Percentiles rank a stretch among this genome's conserved stretches.
phyloP scores from a whole-genome alignment of 768 basidiomycete genomes.

The Termitomyces sp. region DNA sequence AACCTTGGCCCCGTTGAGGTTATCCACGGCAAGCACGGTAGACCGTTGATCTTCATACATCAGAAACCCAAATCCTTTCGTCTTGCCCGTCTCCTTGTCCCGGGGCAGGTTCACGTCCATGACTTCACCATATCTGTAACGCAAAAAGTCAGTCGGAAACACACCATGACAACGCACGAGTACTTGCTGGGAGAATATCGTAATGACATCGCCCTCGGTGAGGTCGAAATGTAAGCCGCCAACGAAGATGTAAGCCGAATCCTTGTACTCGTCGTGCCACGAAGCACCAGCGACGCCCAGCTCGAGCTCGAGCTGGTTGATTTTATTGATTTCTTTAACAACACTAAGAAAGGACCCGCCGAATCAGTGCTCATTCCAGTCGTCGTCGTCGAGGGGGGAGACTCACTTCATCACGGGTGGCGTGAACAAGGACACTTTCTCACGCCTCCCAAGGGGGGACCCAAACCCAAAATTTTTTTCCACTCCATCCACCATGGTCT shows the following conservation, averaged over 20 bases:
- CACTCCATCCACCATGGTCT: slow-evolving; percentile 42
- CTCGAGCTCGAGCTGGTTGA: slow-evolving; percentile 87
- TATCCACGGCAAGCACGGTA: slow-evolving; percentile 94
- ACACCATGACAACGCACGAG: not conserved
- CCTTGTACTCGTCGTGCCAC: slow-evolving; percentile 98
- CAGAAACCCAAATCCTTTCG: slow-evolving; percentile 89
- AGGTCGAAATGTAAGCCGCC: slow-evolving; percentile 86
- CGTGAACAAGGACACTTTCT: slow-evolving; percentile 25
- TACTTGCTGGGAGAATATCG: slow-evolving; percentile 94
- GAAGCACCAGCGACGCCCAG: slow-evolving; percentile 64
- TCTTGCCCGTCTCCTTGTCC: slow-evolving; percentile 89
- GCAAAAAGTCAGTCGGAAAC: not conserved
- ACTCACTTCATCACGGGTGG: slow-evolving; percentile 65
- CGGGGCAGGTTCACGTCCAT: slow-evolving; percentile 93
- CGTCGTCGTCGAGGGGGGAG: not conserved
- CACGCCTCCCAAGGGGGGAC: slow-evolving; percentile 24
- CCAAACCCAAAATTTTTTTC: slow-evolving; percentile 22
- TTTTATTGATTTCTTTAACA: slow-evolving; percentile 88
- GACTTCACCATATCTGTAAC: slow-evolving; percentile 85
- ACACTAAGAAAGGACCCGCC: slow-evolving; percentile 46
- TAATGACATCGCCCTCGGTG: slow-evolving; percentile 96
- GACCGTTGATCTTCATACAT: slow-evolving; percentile 99
- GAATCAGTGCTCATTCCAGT: slow-evolving; percentile 5
- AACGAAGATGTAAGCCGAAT: slow-evolving; percentile 93
- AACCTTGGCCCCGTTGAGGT: slow-evolving; percentile 92